These are phyloP conservation scores for Populus pruinosa DNA, from an alignment of 345 rosid species.

Conservation along the genomic window DNA sequence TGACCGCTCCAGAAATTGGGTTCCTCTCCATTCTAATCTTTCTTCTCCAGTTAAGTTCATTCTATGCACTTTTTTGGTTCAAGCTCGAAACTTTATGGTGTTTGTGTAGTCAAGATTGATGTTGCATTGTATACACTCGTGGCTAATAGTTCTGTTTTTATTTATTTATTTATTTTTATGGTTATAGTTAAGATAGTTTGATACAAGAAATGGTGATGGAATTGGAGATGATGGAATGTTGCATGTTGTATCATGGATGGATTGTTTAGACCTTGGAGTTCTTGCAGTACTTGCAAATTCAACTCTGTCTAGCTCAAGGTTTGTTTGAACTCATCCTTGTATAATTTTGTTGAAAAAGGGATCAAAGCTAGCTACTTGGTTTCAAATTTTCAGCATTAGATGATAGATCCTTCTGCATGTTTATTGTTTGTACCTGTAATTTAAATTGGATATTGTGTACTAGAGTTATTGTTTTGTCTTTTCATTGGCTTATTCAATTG, in stretches of 20 bases:
- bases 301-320: slow-evolving; percentile 47
- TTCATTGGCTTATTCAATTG: background rate
- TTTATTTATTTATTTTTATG: too few species aligned
- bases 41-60: slow-evolving; percentile 20
- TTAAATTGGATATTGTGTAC: background rate
- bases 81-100: background rate
- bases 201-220: slow-evolving; percentile 3
- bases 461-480: background rate
- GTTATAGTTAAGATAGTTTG: slow-evolving; percentile 3
- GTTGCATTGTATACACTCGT: background rate
- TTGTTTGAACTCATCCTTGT: background rate
- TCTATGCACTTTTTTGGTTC: background rate
- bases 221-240: slow-evolving; percentile 30
- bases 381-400: background rate
- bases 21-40: slow-evolving; percentile 16
- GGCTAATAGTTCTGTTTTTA: background rate
- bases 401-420: background rate
- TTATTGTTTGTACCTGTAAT: background rate
- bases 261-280: slow-evolving; percentile 42
- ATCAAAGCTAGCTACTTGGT: background rate
- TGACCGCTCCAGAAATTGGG: slow-evolving; percentile 39
- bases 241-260: slow-evolving; percentile 45
- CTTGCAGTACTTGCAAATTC: slow-evolving; percentile 45
- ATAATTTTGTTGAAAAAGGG: too few species aligned
- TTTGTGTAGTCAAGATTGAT: background rate